Percentiles rank a stretch among this genome's conserved stretches.
Conservation (phyloP, 163 green algal genomes). For the Trebouxiophyceae sp. region DNA sequence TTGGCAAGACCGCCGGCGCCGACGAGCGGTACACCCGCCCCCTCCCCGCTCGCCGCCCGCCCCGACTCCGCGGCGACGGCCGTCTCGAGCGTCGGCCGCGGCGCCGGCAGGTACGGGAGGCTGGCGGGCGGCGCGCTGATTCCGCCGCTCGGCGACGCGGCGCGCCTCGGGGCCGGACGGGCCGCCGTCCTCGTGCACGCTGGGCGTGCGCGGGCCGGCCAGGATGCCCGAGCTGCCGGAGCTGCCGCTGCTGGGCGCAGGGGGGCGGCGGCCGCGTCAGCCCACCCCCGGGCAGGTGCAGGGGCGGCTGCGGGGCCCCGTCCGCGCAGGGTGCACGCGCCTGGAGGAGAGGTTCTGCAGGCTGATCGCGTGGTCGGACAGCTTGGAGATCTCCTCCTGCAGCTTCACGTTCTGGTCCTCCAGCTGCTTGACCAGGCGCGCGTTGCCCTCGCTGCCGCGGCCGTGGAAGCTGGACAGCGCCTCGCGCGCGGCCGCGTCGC, state of each 20-base stretch:
- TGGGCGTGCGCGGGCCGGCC: not conserved
- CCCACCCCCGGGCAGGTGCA: no score
- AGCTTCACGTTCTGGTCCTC: constrained; percentile 14
- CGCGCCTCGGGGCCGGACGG: no score
- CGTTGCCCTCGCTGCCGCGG: not conserved
- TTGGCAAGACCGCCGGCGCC: constrained; percentile 79
- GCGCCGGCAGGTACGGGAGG: constrained; percentile 27
- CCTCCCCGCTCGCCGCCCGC: not conserved
- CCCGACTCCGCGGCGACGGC: not conserved
- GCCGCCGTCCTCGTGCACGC: constrained; percentile 1
- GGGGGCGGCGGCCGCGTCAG: no score
- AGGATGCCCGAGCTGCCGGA: not conserved
- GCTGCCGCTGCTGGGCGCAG: not conserved
- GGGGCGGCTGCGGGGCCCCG: no score
- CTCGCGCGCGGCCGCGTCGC: not conserved
- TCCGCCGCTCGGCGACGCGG: constrained; percentile 48
- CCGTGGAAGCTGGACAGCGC: not conserved
- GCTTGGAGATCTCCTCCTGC: constrained; percentile 10
- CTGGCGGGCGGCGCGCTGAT: constrained; percentile 59
- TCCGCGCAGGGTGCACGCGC: no score
- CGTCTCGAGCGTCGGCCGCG: not conserved
- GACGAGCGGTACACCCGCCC: constrained; percentile 37
- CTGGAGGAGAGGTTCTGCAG: constrained; percentile 9
- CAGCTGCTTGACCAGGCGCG: constrained; percentile 3
- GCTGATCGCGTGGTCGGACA: constrained; percentile 1